Evolutionary conservation across 2,329 filamentous ascomycete genomes (phyloP), one percentile per base, ranked within the genome.

Genomic region (Allantophomopsis cytisporea): DNA sequence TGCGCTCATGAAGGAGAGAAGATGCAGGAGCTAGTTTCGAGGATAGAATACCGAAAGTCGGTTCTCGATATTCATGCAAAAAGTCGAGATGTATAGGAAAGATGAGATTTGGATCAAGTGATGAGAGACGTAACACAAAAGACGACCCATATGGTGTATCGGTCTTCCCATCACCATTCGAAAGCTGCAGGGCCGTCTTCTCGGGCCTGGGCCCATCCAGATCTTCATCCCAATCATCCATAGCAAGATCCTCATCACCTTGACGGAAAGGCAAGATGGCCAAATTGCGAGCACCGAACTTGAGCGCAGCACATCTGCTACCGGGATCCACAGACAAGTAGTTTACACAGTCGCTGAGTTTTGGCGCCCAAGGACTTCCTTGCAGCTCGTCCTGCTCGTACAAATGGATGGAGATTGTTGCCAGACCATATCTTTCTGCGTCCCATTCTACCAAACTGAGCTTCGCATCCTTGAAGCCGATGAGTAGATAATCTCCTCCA

Each of bases 361-460:
- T 73, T 39, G 81, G 72, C 38, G 82, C 78, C 81, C 87, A 95
- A 0, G 89, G 88, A 45, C 76, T 82, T 39, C 81, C 78, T 48
- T 82, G 76, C 45, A 89, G 67, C 55, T 94, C 88, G 54, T 95
- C 88, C 57, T 91, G 84, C 60, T 98, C 91, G 62, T 96, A 98
- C 68, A 88, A 96, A 64, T 98, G 91, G 52, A 98, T 89, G 38
- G 89, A 96, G 46, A 91, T 76, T 39, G 89, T 96, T 50, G 81
- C 79, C 50, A 96, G 78, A 38, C 75, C 74, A 59, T 83, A 71
- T 48, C 76, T 77, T 56, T 82, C 76, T 7, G 85, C 78, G 56
- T 96, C 85, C 91, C 91, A 98, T 63, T 95, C 85, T 41, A 94
- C 71, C 58, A 98, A 68, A 59, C 84, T 93, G 54, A 96, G 71